Evolutionary conservation across 2,329 filamentous ascomycete species (phyloP).

Genomic region (Lasiodiplodia sp.): DNA sequence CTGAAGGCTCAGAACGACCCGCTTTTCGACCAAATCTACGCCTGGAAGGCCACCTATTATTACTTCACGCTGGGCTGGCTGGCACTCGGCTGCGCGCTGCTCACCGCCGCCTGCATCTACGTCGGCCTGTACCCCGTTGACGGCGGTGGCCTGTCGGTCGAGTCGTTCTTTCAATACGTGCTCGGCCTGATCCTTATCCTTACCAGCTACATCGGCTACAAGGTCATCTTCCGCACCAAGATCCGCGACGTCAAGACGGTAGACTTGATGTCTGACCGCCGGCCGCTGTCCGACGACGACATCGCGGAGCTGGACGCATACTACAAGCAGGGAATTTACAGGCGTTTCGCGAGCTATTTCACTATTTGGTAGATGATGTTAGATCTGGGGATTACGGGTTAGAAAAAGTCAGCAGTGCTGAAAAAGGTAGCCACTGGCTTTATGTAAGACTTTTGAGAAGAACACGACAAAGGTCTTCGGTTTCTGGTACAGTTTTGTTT

Average conservation of each 20-base stretch:
- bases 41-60: constrained; percentile 41
- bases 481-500: not conserved
- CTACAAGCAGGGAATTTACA: constrained; percentile 18
- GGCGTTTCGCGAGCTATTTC: constrained; percentile 27
- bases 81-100: constrained; percentile 33
- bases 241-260: constrained; percentile 14
- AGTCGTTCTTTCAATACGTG: constrained; percentile 29
- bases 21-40: constrained; percentile 39
- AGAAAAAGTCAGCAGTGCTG: not conserved
- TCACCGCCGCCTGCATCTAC: constrained; percentile 26
- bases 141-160: constrained; percentile 19
- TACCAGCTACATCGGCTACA: constrained; percentile 21
- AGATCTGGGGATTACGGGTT: not conserved
- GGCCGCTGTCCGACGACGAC: constrained; percentile 16
- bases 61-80: constrained; percentile 41
- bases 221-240: constrained; percentile 26
- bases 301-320: constrained; percentile 27
- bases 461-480: not conserved
- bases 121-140: constrained; percentile 26
- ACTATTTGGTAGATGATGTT: constrained; percentile 18
- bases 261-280: constrained; percentile 12
- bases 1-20: constrained; percentile 38
- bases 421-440: not conserved
- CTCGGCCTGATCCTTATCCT: constrained; percentile 28
- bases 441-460: not conserved